Evolutionary conservation across 371 early-diverging fungal genomes (phyloP).

Genomic region (Umbelopsis sp.): DNA sequence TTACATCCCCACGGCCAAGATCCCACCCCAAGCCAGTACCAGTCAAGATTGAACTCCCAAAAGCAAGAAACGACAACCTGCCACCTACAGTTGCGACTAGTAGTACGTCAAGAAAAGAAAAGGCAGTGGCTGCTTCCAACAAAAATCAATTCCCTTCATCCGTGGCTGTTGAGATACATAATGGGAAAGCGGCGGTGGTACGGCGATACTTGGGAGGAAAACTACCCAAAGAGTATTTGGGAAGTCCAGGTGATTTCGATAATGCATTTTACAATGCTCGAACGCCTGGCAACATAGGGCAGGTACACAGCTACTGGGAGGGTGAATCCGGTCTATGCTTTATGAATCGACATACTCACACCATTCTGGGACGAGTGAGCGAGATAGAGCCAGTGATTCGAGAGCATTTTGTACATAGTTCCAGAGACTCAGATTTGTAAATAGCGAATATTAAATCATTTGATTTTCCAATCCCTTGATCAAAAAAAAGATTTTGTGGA

Average conservation of each 20-base stretch:
- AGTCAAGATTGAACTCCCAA: no score
- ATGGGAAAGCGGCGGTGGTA: neutral
- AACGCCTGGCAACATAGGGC: neutral
- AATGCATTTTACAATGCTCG: neutral
- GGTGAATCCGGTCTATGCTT: neutral
- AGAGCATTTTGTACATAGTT: neutral
- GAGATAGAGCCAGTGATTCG: slow-evolving; percentile 4
- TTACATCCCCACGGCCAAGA: neutral
- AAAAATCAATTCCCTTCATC: neutral
- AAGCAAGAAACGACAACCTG: neutral
- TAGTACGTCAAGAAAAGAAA: neutral
- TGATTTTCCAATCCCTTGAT: no score
- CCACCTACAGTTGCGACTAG: neutral
- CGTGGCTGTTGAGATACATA: neutral
- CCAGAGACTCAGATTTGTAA: neutral
- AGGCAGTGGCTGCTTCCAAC: neutral
- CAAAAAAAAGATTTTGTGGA: no score
- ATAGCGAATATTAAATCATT: neutral
- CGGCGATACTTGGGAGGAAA: slow-evolving; percentile 2
- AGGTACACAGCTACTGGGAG: neutral
- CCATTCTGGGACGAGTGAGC: neutral
- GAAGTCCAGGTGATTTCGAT: neutral
- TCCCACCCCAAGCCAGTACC: neutral
- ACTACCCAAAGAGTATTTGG: neutral
- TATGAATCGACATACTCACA: neutral